phyloP scores from a whole-genome alignment of 305 asterid genomes.

The Solanum hybrid region DNA sequence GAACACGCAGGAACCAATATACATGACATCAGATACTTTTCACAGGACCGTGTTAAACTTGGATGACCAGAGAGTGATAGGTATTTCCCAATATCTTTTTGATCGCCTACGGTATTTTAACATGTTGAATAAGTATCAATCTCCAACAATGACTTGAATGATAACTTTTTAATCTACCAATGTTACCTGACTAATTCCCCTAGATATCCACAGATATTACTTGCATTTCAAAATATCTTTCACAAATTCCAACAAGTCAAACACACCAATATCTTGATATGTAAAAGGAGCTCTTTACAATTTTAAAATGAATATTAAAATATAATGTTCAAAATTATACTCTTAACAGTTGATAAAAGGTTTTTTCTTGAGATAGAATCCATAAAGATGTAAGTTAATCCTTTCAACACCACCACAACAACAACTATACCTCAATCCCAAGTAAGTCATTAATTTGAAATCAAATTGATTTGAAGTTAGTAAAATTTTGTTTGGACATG shows the following conservation, averaged over 20 bases:
- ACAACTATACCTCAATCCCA: neutral
- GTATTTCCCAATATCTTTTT: neutral
- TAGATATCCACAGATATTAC: neutral
- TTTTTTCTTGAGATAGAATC: neutral
- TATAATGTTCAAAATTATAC: neutral
- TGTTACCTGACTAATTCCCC: neutral
- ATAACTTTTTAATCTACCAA: neutral
- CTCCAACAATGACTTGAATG: neutral
- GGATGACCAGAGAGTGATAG: neutral
- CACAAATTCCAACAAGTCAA: neutral
- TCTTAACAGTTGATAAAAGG: neutral
- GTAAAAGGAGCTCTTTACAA: neutral
- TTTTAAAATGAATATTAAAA: neutral
- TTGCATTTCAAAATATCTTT: neutral
- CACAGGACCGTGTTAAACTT: neutral
- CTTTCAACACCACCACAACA: neutral
- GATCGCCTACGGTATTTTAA: neutral
- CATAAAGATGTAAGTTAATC: neutral
- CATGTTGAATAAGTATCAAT: neutral
- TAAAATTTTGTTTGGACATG: neutral
- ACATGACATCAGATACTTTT: neutral
- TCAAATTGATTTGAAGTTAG: neutral
- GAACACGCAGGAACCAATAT: neutral
- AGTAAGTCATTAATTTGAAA: neutral
- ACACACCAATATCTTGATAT: neutral